Conservation (phyloP, 2,329 filamentous ascomycete species). For the Penicillium sp. region DNA sequence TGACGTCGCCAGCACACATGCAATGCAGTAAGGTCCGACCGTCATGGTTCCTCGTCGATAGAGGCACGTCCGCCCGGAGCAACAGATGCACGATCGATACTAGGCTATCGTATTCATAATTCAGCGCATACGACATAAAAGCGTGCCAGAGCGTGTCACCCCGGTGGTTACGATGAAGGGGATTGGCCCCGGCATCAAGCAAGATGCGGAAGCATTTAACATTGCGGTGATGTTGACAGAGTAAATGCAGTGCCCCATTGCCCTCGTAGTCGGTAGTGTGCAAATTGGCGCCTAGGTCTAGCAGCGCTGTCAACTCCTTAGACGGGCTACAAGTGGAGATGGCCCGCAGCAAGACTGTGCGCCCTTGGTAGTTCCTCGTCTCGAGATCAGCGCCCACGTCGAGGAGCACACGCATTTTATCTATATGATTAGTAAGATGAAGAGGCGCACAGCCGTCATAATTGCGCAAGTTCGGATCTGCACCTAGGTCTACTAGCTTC, state of each 20-base stretch:
- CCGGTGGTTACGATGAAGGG: constrained; percentile 14
- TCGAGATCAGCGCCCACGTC: constrained; percentile 18
- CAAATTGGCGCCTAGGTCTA: constrained; percentile 15
- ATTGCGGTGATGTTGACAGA: constrained; percentile 1
- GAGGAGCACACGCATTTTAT: background rate
- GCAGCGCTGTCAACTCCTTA: constrained; percentile 3
- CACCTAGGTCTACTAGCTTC: constrained; percentile 1
- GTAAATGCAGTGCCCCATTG: constrained; percentile 14
- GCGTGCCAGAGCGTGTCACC: constrained; percentile 18
- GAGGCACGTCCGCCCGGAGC: constrained; percentile 1
- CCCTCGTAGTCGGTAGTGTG: constrained; percentile 19
- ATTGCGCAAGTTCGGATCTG: constrained; percentile 6
- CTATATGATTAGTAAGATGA: background rate
- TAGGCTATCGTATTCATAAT: background rate
- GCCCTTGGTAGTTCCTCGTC: constrained; percentile 14
- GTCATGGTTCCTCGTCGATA: constrained; percentile 14
- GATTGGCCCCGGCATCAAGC: constrained; percentile 16
- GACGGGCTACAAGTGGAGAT: background rate
- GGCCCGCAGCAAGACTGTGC: constrained; percentile 12
- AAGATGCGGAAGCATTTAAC: constrained; percentile 13
- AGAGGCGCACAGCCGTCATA: background rate
- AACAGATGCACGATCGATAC: background rate
- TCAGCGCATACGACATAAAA: background rate
- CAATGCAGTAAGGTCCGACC: constrained; percentile 18
- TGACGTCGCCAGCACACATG: constrained; percentile 13